Base-by-base conservation (phyloP, 2,329 filamentous ascomycete species). In the Paraphoma chrysanthemicola region DNA sequence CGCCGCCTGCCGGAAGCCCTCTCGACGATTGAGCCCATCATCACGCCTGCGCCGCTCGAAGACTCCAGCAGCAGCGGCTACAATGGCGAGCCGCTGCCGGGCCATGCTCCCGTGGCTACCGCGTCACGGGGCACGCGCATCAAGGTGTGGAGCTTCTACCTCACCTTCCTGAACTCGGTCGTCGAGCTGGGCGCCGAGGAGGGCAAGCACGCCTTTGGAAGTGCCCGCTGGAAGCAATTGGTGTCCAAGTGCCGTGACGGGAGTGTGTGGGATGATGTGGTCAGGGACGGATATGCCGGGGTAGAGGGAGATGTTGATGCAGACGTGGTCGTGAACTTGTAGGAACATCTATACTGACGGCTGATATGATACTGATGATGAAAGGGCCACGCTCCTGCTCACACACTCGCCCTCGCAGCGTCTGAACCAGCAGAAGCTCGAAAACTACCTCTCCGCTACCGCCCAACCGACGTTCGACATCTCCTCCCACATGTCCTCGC, bases 111-210 rank as follows among this genome's bases (percentile, higher is more conserved):
- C 4, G 88, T 97, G 51, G 89, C 91, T 51, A 86, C 85, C 61
- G 92, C 92, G 51, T 93, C 91, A 42, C 87, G 90, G 64, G 90
- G 89, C 31, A 95, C 92, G 54, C 85, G 93, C 63, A 90, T 97
- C 76, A 99, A 98, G 78, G 90, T 98, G 62, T 99, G 95, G 95
- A 97, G 93, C 77, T 84, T 99, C 69, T 99, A 98, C 75, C 85
- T 98, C 63, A 97, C 93, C 16, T 90, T 97, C 48, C 83, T 98
- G 60, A 97, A 97, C 79, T 90, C 92, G 39, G 90, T 97, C 62
- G 83, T 96, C 36, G 94, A 98, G 71, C 83, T 98, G 72, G 92
- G 93, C 53, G 84, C 91, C 1, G 92, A 97, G 65, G 93, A 97
- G 76, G 95, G 94, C 48, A 97, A 95, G 80, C 86, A 89, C 49